Percentiles rank a stretch among this genome's conserved stretches.
Conservation (phyloP, 345 rosid genomes). For the Iberis pinnata region DNA sequence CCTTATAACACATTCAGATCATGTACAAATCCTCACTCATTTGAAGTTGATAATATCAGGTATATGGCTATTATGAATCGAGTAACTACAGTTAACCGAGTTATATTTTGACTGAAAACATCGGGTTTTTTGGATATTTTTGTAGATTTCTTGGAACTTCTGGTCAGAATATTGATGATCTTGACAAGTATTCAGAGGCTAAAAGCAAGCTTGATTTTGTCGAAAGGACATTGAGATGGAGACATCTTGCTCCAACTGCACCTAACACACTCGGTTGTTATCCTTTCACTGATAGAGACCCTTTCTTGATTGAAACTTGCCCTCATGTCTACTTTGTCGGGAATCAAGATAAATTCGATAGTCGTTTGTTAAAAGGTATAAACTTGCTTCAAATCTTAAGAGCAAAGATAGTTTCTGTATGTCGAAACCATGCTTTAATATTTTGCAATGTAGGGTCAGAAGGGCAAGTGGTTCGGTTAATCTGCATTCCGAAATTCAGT, state of each 20-base stretch:
- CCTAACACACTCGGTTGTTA: slow-evolving; percentile 98
- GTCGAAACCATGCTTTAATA: too few relatives aligned
- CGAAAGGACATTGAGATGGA: slow-evolving; percentile 90
- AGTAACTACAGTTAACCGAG: neutral
- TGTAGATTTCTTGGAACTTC: slow-evolving; percentile 96
- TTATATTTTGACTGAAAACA: slow-evolving; percentile 2
- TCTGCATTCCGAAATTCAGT: slow-evolving; percentile 69
- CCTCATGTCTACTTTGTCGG: slow-evolving; percentile 94
- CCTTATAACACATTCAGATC: slow-evolving; percentile 81
- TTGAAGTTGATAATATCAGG: slow-evolving; percentile 84
- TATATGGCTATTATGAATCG: slow-evolving; percentile 8
- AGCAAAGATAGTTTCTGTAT: neutral
- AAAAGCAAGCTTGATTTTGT: slow-evolving; percentile 70
- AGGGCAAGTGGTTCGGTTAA: slow-evolving; percentile 66
- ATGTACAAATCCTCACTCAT: slow-evolving; percentile 90
- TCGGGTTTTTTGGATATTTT: slow-evolving; percentile 15
- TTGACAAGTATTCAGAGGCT: slow-evolving; percentile 83
- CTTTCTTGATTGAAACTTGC: slow-evolving; percentile 81
- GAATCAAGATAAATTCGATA: slow-evolving; percentile 70
- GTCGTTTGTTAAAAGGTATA: slow-evolving; percentile 54
- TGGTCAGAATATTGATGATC: slow-evolving; percentile 96
- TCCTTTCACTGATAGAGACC: slow-evolving; percentile 92
- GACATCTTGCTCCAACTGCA: slow-evolving; percentile 95
- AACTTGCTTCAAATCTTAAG: slow-evolving; percentile 1
- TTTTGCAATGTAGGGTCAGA: slow-evolving; percentile 53